phyloP scores from a whole-genome alignment of 2,329 filamentous ascomycete genomes.

The Hypoxylon sp. region DNA sequence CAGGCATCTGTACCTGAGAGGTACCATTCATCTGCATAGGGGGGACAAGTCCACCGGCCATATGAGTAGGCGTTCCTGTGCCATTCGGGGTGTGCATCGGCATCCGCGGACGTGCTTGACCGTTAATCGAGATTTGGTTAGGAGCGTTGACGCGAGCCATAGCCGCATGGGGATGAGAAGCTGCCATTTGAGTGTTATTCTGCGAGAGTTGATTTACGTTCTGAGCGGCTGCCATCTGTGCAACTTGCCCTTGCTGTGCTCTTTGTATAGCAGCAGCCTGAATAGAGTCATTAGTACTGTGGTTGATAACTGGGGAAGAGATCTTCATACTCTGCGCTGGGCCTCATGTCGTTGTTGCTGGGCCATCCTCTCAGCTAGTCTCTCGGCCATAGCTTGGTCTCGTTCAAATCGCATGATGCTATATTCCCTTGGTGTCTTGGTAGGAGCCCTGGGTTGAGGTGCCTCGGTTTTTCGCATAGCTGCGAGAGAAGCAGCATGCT shows the following conservation, averaged over 20 bases:
- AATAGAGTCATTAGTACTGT: slow-evolving; percentile 50
- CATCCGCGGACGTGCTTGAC: slow-evolving; percentile 66
- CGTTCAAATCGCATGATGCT: slow-evolving; percentile 90
- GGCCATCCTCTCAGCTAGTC: slow-evolving; percentile 72
- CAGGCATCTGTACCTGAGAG: slow-evolving; percentile 79
- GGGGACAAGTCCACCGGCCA: slow-evolving; percentile 65
- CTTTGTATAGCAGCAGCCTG: slow-evolving; percentile 64
- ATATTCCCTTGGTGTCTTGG: slow-evolving; percentile 90
- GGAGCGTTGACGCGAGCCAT: slow-evolving; percentile 61
- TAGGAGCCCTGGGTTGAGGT: slow-evolving; percentile 63
- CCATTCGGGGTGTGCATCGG: slow-evolving; percentile 69
- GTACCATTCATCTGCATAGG: slow-evolving; percentile 75
- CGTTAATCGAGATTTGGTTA: slow-evolving; percentile 62
- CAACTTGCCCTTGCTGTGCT: slow-evolving; percentile 61
- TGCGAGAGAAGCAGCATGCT: slow-evolving; percentile 82
- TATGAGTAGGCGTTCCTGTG: slow-evolving; percentile 64
- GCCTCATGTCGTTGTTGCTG: slow-evolving; percentile 69
- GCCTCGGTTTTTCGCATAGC: slow-evolving; percentile 85
- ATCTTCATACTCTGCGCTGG: slow-evolving; percentile 67
- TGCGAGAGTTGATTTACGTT: slow-evolving; percentile 57
- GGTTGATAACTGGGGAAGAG: slow-evolving; percentile 35
- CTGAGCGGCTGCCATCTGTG: slow-evolving; percentile 63
- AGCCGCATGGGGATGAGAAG: slow-evolving; percentile 54
- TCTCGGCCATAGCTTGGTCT: slow-evolving; percentile 77
- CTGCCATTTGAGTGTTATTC: slow-evolving; percentile 55